phyloP scores from a whole-genome alignment of 805 yeast genomes.

The Tetrapisispora iriomotensis region DNA sequence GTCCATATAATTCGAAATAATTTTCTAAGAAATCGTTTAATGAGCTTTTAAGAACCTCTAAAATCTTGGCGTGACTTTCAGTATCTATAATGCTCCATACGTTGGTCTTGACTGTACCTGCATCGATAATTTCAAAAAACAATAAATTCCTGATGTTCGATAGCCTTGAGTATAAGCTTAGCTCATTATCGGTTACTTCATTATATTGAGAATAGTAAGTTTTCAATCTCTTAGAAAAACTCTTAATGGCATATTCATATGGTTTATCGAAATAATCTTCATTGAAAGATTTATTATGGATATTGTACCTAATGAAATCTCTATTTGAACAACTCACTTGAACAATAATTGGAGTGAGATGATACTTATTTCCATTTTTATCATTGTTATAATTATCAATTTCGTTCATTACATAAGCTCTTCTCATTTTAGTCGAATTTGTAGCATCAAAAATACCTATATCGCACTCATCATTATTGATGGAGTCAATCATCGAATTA shows the following conservation, averaged over 20 bases:
- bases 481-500: conserved; percentile 35
- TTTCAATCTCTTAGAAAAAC: conserved; percentile 47
- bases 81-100: no score
- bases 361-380: conserved; percentile 10
- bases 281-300: conserved; percentile 53
- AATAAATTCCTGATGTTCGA: background rate
- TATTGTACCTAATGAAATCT: conserved; percentile 46
- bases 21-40: conserved; percentile 15
- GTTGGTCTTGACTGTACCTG: conserved; percentile 11
- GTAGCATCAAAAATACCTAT: conserved; percentile 56
- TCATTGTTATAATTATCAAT: conserved; percentile 15
- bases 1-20: conserved; percentile 17
- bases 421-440: conserved; percentile 40
- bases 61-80: no score
- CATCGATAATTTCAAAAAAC: conserved; percentile 15
- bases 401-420: conserved; percentile 23
- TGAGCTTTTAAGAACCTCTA: no score
- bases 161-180: background rate
- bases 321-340: conserved; percentile 52
- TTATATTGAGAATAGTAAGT: conserved; percentile 35
- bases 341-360: conserved; percentile 41
- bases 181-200: conserved; percentile 18
- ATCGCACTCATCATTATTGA: conserved; percentile 35
- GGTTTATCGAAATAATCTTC: conserved; percentile 48
- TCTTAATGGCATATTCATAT: conserved; percentile 43